Percentiles rank a stretch among this genome's conserved stretches.
phyloP scores from a whole-genome alignment of 345 rosid genomes.

The Raphanus sativus region DNA sequence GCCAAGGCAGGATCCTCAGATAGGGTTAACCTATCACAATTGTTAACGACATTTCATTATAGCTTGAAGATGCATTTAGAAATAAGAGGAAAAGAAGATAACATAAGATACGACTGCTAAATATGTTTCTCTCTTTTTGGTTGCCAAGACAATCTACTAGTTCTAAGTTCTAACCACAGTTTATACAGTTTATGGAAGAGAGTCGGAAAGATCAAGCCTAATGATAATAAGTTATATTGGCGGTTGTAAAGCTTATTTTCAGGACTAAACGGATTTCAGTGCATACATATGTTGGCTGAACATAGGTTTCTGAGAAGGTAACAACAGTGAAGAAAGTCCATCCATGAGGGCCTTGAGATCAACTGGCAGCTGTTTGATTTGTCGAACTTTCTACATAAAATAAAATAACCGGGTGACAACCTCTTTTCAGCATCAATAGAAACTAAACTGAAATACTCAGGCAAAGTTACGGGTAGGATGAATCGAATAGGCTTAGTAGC shows the following conservation, averaged over 20 bases:
- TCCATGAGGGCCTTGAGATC: slow-evolving; percentile 73
- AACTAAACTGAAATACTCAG: slow-evolving; percentile 9
- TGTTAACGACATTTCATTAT: slow-evolving; percentile 19
- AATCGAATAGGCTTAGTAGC: slow-evolving; percentile 5
- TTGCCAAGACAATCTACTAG: slow-evolving; percentile 10
- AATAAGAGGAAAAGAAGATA: neutral
- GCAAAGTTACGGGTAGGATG: slow-evolving; percentile 2
- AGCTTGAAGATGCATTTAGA: slow-evolving; percentile 22
- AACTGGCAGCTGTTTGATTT: slow-evolving; percentile 71
- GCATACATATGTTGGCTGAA: slow-evolving; percentile 76
- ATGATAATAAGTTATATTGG: neutral
- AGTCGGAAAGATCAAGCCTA: slow-evolving; percentile 17
- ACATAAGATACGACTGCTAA: neutral
- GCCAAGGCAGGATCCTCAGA: slow-evolving; percentile 98
- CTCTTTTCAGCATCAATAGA: slow-evolving; percentile 18
- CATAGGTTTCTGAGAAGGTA: slow-evolving; percentile 80
- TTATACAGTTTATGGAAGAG: slow-evolving; percentile 17
- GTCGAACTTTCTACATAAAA: slow-evolving; percentile 65
- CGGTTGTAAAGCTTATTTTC: neutral
- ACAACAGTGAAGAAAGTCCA: slow-evolving; percentile 83
- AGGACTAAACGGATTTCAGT: slow-evolving; percentile 17
- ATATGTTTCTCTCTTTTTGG: slow-evolving; percentile 3
- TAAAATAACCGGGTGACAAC: slow-evolving; percentile 27
- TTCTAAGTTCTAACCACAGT: slow-evolving; percentile 20
- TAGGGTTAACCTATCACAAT: slow-evolving; percentile 64